Base-by-base conservation (phyloP, 2,329 filamentous ascomycete genomes). In the Lecanicillium sp. region DNA sequence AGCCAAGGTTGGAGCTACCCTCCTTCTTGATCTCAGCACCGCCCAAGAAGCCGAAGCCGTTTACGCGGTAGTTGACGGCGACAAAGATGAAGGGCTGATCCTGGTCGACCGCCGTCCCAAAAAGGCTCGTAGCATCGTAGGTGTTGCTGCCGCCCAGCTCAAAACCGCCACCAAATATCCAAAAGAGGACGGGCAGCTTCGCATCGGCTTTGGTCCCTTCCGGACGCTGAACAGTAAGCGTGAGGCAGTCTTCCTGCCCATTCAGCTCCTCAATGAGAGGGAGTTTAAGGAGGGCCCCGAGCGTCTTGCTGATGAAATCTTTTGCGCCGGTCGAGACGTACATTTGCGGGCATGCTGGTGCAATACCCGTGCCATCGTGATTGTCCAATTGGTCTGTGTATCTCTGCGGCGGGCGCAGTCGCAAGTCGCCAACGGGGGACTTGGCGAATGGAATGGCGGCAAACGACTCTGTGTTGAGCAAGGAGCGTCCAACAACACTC, bases 391-490 rank as follows among this genome's bases (percentile, higher is more conserved):
- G 5, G 18, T 4, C 4, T 3, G n/a, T 13, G 9, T 80, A 53
- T 2, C 68, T 59, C 46, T 74, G 65, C 4, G 80, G 79, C 8
- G 74, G 71, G 45, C 71, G 74, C n/a, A 84, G 62, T 5, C 80
- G 71, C 20, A 81, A 64, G 1, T 61, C 50, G 0, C 73, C 77
- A 1, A 69, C 63, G 1, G 80, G 80, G 5, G 77, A 69, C 44
- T 79, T 59, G 3, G 79, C 78, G 48, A 73, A 85, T 1, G 79
- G 79, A 41, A 84, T 79, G 11, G 74, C 77, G 44, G 69, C 69
- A 58, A 81, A 83, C 17, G 61, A 34, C 12, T 42, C 40, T 4
- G 32, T 28, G 3, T 18, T 31, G 8, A 27, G n/a, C 6, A 27
- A 19, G 12, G 34, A 27, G 25, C 22, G 19, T 11, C 34, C 34